Conservation (phyloP, 164 flowering plant species). For the Dillenia turbinata region DNA sequence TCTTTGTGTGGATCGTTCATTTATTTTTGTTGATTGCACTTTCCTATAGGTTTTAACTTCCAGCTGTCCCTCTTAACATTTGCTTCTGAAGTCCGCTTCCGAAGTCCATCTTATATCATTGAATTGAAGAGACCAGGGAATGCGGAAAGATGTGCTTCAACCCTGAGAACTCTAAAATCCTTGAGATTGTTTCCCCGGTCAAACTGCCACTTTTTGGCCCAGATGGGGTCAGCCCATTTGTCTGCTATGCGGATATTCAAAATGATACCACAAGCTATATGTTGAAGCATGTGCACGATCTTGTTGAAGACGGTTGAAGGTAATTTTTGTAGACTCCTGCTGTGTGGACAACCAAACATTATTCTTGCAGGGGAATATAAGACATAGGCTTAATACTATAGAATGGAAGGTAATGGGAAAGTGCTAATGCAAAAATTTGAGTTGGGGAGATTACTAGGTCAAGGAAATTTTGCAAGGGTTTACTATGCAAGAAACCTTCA, state of each 20-base stretch:
- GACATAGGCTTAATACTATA: too few relatives aligned
- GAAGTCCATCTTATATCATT: too few relatives aligned
- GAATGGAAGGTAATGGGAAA: constrained; percentile 34
- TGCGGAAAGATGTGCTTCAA: constrained; percentile 40
- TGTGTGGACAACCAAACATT: too few relatives aligned
- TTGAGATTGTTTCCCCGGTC: neutral
- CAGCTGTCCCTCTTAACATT: too few relatives aligned
- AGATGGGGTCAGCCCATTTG: constrained; percentile 11
- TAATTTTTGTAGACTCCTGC: constrained; percentile 9
- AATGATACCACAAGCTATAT: constrained; percentile 2
- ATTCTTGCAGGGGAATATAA: too few relatives aligned
- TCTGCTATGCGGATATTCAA: constrained; percentile 4
- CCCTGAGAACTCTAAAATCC: constrained; percentile 1
- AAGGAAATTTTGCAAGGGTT: constrained; percentile 56
- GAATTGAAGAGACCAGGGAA: constrained; percentile 21
- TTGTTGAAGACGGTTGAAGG: constrained; percentile 28
- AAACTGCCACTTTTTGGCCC: constrained; percentile 2
- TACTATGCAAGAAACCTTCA: constrained; percentile 33
- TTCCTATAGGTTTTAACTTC: too few relatives aligned
- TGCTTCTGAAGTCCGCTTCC: too few relatives aligned
- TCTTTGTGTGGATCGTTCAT: too few relatives aligned
- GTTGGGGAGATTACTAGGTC: constrained; percentile 47
- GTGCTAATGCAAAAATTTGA: constrained; percentile 45
- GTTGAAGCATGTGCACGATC: constrained; percentile 14
- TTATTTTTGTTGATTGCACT: too few relatives aligned